These are phyloP conservation scores for Quercus mongolica DNA, from an alignment of 306 rosid genomes.

Conservation along the genomic window DNA sequence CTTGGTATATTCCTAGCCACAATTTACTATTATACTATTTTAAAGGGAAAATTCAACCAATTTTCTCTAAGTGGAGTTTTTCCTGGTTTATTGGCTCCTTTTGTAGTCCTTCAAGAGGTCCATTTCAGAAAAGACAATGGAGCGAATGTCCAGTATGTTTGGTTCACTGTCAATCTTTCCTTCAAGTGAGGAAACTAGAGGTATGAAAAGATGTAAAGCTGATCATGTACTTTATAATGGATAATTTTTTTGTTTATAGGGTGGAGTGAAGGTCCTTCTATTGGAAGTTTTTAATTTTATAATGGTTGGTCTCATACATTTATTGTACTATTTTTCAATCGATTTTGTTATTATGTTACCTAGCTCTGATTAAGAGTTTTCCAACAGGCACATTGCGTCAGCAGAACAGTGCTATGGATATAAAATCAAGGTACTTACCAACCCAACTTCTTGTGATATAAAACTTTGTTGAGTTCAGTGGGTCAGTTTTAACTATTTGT, in stretches of 20 bases:
- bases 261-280: not conserved
- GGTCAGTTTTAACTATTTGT: not conserved
- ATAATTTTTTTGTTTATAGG: not conserved
- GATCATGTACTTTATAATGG: not conserved
- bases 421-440: slow-evolving; percentile 34
- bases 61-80: slow-evolving; percentile 13
- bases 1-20: not conserved
- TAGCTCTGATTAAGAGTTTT: slow-evolving; percentile 12
- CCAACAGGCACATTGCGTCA: slow-evolving; percentile 43
- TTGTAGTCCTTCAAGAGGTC: slow-evolving; percentile 62
- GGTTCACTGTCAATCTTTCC: slow-evolving; percentile 64
- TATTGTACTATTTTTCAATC: not conserved
- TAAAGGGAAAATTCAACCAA: not conserved
- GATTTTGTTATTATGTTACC: not conserved
- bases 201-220: slow-evolving; percentile 34
- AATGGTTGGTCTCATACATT: not conserved
- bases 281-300: not conserved
- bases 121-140: slow-evolving; percentile 68
- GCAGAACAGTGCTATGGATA: slow-evolving; percentile 37
- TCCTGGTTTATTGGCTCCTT: slow-evolving; percentile 26
- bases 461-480: not conserved
- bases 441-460: not conserved
- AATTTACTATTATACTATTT: not conserved
- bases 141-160: slow-evolving; percentile 58
- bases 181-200: slow-evolving; percentile 55